These are phyloP conservation scores for Daldinia sp. DNA, from an alignment of 2,329 filamentous ascomycete genomes.

Conservation along the genomic window DNA sequence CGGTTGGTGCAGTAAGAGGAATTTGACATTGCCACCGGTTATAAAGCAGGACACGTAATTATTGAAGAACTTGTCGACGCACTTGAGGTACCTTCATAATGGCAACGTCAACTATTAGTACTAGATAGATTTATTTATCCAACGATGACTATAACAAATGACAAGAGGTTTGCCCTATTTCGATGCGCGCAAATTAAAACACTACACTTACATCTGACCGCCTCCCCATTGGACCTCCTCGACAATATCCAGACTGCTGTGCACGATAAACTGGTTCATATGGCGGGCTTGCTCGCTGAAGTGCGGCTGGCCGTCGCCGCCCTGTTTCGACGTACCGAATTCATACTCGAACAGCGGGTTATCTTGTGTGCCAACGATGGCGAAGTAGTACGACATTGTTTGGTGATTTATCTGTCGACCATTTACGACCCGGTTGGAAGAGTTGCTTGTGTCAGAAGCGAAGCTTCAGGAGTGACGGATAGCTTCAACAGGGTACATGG, in stretches of 20 bases:
- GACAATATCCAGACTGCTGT: slow-evolving; percentile 92
- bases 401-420: slow-evolving; percentile 42
- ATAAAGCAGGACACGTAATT: slow-evolving; percentile 96
- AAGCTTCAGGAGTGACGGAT: slow-evolving; percentile 9
- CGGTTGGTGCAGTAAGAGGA: slow-evolving; percentile 92
- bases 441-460: neutral
- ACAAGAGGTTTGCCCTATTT: neutral
- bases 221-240: slow-evolving; percentile 96
- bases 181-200: neutral
- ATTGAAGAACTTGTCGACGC: slow-evolving; percentile 96
- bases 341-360: slow-evolving; percentile 97
- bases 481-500: slow-evolving; percentile 6
- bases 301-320: slow-evolving; percentile 90
- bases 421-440: slow-evolving; percentile 33
- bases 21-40: slow-evolving; percentile 91
- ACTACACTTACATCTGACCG: slow-evolving; percentile 75
- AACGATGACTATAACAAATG: neutral
- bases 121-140: neutral
- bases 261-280: slow-evolving; percentile 97
- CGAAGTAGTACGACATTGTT: slow-evolving; percentile 99
- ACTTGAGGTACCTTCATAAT: slow-evolving; percentile 80
- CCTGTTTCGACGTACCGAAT: slow-evolving; percentile 95
- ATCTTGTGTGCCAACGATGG: slow-evolving; percentile 94
- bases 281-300: slow-evolving; percentile 90
- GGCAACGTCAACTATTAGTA: neutral